phyloP scores from a whole-genome alignment of 2,329 filamentous ascomycete genomes.

The Cladophialophora carrionii region DNA sequence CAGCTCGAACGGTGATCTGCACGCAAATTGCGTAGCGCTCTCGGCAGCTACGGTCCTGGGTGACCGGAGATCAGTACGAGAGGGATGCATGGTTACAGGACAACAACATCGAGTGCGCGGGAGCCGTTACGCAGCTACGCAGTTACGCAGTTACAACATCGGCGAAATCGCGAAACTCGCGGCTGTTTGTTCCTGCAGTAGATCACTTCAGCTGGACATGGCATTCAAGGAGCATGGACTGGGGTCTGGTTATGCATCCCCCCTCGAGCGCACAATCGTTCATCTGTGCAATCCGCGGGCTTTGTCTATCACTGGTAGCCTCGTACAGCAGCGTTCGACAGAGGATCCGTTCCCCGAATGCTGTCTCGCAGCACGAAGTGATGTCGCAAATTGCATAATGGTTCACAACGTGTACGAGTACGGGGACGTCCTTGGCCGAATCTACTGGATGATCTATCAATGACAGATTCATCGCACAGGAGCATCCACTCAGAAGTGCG shows the following conservation, averaged over 20 bases:
- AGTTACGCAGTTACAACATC: background rate
- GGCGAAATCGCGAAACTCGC: background rate
- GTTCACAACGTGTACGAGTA: background rate
- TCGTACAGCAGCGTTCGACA: slow-evolving; percentile 4
- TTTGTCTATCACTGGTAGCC: slow-evolving; percentile 3
- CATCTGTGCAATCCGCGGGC: slow-evolving; percentile 1
- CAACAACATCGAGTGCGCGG: background rate
- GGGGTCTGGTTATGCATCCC: slow-evolving; percentile 1
- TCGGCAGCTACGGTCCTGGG: background rate
- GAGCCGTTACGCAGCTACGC: background rate
- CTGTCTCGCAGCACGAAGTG: background rate
- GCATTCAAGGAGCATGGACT: background rate
- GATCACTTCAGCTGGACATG: slow-evolving; percentile 4
- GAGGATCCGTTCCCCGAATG: slow-evolving; percentile 7
- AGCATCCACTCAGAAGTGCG: slow-evolving; percentile 13
- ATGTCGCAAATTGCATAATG: background rate
- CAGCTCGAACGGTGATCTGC: slow-evolving; percentile 16
- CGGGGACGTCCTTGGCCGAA: background rate
- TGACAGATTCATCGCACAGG: slow-evolving; percentile 11
- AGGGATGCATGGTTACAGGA: background rate
- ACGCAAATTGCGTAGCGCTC: background rate
- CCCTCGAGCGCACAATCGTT: slow-evolving; percentile 11
- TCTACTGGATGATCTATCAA: slow-evolving; percentile 6
- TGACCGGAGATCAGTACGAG: background rate
- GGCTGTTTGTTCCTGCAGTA: slow-evolving; percentile 15